Conservation (phyloP, 2,329 filamentous ascomycete species). For the Pyricularia pennisetigena region DNA sequence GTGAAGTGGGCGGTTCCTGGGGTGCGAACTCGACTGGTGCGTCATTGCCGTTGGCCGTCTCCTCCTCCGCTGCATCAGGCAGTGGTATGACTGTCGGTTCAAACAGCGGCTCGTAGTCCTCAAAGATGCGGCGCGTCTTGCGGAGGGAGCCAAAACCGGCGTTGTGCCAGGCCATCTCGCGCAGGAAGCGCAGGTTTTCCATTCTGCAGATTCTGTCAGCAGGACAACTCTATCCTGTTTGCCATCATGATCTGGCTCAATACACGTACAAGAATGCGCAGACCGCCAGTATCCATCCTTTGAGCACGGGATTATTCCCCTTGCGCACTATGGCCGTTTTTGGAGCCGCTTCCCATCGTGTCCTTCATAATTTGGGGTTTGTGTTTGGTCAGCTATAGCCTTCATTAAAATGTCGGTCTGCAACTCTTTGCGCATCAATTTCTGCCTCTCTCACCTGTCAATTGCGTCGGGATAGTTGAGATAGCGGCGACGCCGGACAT, state of each 20-base stretch:
- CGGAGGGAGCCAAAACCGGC: slow-evolving; percentile 53
- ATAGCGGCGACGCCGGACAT: slow-evolving; percentile 12
- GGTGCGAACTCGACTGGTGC: slow-evolving; percentile 24
- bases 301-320: slow-evolving; percentile 46
- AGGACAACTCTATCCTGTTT: too few species aligned
- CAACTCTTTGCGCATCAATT: too few species aligned
- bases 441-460: slow-evolving; percentile 18
- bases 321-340: slow-evolving; percentile 25
- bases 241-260: background rate
- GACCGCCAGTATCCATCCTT: slow-evolving; percentile 41
- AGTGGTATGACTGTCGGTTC: slow-evolving; percentile 35
- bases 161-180: slow-evolving; percentile 49
- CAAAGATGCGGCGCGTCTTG: slow-evolving; percentile 38
- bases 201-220: slow-evolving; percentile 27
- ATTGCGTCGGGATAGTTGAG: slow-evolving; percentile 26
- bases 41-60: slow-evolving; percentile 7
- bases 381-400: background rate
- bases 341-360: slow-evolving; percentile 24
- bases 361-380: slow-evolving; percentile 12
- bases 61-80: slow-evolving; percentile 27
- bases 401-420: background rate
- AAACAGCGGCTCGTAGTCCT: slow-evolving; percentile 37
- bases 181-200: slow-evolving; percentile 42
- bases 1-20: slow-evolving; percentile 16
- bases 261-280: slow-evolving; percentile 42